Base-by-base conservation (phyloP, 805 yeast genomes). In the Saccharomyces paradoxus region DNA sequence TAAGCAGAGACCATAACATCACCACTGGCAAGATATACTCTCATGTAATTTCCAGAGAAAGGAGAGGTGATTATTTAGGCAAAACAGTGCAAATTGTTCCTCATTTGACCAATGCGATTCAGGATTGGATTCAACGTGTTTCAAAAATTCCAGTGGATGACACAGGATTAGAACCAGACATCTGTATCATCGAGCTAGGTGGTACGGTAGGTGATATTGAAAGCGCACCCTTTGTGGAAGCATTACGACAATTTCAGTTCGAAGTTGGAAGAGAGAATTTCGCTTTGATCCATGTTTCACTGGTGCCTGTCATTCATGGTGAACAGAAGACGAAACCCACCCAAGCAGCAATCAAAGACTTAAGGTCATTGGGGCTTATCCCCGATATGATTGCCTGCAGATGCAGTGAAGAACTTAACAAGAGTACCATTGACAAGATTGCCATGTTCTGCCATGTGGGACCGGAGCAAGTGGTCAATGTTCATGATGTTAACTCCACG, bases 11-110 rank as follows among this genome's bases (percentile, higher is more conserved):
- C 72, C 98, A 94, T 77, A 94, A 94, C 76, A 90, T 94, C 72
- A 94, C 99, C 62, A 94, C 99, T 24, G 99, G 99, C 71, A 94
- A 94, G 71, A 89, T 94, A 62, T 94, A 94, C 75, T 86, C 91
- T 53, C 87, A 86, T 62, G 99, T 94, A 55, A 94, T 94, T 69
- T 91, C 91, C 71, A 85, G 81, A 65, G 99, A 92, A 75, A 84
- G 99, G 76, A 88, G 82, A 58, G 99, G 99, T 68, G 98, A 92
- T 72, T 94, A 94, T 68, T 79, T 94, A 67, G 99, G 99, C 65
- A 94, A 94, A 70, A 94, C 99, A n/a, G 99, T 94, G 50, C 99
- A 94, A 77, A 96, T 94, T 63, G 99, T 94, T 63, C 99, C 99
- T 47, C 99, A 94, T 71, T 80, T 94, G 62, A 94, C 99, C 60